phyloP scores from a whole-genome alignment of 768 basidiomycete species.

The Xanthoconium purpureum region DNA sequence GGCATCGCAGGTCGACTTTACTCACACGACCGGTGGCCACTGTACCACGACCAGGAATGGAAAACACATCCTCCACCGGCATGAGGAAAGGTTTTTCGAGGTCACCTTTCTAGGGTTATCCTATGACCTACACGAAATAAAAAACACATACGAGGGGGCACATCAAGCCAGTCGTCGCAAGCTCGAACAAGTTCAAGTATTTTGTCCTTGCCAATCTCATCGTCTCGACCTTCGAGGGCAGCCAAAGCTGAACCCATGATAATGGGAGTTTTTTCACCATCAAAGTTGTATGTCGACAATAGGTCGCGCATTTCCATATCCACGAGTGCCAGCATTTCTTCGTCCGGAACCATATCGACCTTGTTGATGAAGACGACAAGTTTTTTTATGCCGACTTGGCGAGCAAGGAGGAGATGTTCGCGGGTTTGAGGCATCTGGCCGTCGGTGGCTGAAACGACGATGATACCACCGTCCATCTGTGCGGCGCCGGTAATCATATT shows the following conservation, averaged over 20 bases:
- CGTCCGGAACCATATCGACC: constrained; percentile 93
- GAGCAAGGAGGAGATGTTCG: constrained; percentile 95
- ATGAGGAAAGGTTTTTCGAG: constrained; percentile 97
- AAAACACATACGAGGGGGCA: constrained; percentile 72
- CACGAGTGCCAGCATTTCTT: constrained; percentile 98
- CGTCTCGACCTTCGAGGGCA: constrained; percentile 83
- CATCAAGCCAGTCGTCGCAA: constrained; percentile 93
- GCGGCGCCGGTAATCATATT: constrained; percentile 99
- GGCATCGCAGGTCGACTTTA: neutral
- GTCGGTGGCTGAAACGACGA: constrained; percentile 96
- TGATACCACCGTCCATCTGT: constrained; percentile 95
- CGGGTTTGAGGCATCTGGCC: constrained; percentile 99
- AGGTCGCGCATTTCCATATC: constrained; percentile 99
- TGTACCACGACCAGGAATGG: constrained; percentile 97
- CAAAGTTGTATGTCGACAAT: constrained; percentile 86
- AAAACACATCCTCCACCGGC: constrained; percentile 95
- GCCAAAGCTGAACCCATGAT: constrained; percentile 96
- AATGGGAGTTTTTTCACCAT: constrained; percentile 98
- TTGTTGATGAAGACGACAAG: constrained; percentile 99
- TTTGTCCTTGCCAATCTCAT: constrained; percentile 75
- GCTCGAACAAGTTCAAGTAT: constrained; percentile 79
- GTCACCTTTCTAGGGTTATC: constrained; percentile 57
- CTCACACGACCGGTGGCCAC: constrained; percentile 91
- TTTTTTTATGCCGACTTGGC: constrained; percentile 96
- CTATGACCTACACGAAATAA: neutral